A percentile compares a stretch with the other conserved stretches of the same genome.
These are phyloP conservation scores for Peronospora farinosa DNA, from an alignment of 352 stramenopile species.

Conservation along the genomic window DNA sequence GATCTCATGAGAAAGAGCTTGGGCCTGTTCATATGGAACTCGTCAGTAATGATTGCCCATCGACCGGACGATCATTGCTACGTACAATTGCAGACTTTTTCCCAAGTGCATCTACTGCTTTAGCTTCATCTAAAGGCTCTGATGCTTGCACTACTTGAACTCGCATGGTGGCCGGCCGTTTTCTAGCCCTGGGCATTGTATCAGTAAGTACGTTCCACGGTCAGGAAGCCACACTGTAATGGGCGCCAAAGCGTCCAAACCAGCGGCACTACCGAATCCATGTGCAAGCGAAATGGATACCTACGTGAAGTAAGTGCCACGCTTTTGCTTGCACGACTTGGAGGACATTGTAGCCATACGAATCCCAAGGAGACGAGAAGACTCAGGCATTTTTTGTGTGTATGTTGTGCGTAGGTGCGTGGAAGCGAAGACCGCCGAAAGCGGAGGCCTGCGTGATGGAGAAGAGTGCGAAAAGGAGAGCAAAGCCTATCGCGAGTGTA, in stretches of 20 bases:
- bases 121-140: constrained; percentile 20
- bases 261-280: constrained; percentile 30
- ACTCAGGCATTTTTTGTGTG: constrained; percentile 13
- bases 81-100: constrained; percentile 39
- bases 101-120: constrained; percentile 42
- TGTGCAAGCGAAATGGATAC: constrained; percentile 53
- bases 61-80: constrained; percentile 6
- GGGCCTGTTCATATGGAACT: constrained; percentile 32
- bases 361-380: constrained; percentile 1
- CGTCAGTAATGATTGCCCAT: constrained; percentile 9
- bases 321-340: background rate
- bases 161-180: constrained; percentile 23
- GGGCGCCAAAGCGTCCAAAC: constrained; percentile 61
- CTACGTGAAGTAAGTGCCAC: constrained; percentile 66
- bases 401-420: constrained; percentile 40
- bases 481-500: constrained; percentile 57
- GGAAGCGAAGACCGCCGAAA: constrained; percentile 48
- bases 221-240: constrained; percentile 26
- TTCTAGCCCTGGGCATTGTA: constrained; percentile 9
- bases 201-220: constrained; percentile 6
- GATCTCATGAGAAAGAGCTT: constrained; percentile 55
- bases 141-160: constrained; percentile 27
- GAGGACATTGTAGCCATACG: background rate
- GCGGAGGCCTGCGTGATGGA: constrained; percentile 57
- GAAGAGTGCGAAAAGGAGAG: constrained; percentile 65